These are phyloP conservation scores for Colletotrichum acutatum DNA, from an alignment of 2,329 filamentous ascomycete genomes.

Conservation along the genomic window DNA sequence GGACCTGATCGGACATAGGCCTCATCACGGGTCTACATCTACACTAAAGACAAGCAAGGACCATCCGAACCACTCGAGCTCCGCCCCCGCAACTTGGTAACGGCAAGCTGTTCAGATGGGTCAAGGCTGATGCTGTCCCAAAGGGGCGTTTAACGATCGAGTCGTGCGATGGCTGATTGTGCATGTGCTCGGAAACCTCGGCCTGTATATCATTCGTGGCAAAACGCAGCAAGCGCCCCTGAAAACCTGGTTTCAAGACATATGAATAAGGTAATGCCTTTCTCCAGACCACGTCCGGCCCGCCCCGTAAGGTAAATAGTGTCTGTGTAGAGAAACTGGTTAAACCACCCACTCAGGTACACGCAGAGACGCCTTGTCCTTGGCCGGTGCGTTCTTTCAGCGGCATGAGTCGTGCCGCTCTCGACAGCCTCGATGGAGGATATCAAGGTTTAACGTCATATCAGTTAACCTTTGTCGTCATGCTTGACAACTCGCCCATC, in stretches of 20 bases:
- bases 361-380: neutral
- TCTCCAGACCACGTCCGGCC: neutral
- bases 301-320: neutral
- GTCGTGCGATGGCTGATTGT: neutral
- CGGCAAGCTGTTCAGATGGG: neutral
- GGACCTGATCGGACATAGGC: neutral
- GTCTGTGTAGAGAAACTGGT: neutral
- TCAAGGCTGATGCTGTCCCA: slow-evolving; percentile 10
- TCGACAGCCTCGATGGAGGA: neutral
- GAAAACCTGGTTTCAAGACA: neutral
- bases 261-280: neutral
- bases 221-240: neutral
- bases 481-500: neutral
- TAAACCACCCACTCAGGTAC: neutral
- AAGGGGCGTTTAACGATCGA: neutral
- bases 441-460: neutral
- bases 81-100: neutral
- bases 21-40: neutral
- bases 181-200: neutral
- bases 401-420: neutral
- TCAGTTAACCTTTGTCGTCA: neutral
- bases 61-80: neutral
- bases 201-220: neutral
- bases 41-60: neutral
- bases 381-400: neutral